Percentiles rank a stretch among this genome's conserved stretches.
Conservation (phyloP, 2,329 filamentous ascomycete genomes). For the Aspergillus texensis region DNA sequence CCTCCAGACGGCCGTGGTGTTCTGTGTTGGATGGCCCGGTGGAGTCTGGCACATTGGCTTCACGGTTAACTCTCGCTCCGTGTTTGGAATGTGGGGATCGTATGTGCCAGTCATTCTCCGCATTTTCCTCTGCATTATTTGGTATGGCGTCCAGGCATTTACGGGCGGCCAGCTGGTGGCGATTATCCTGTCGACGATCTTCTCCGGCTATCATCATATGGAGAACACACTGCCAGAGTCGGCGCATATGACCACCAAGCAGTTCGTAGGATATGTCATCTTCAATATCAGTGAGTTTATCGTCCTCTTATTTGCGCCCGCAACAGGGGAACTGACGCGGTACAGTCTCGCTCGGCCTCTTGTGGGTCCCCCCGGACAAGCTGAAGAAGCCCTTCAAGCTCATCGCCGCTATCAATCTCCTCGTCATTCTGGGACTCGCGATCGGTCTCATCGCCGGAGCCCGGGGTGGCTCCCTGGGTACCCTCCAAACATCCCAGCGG, state of each 20-base stretch:
- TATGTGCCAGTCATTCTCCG: slow-evolving; percentile 14
- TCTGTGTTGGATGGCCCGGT: slow-evolving; percentile 10
- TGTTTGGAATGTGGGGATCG: slow-evolving; percentile 14
- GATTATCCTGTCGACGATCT: slow-evolving; percentile 6
- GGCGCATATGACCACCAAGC: background rate
- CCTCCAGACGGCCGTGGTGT: slow-evolving; percentile 5
- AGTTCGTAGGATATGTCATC: background rate
- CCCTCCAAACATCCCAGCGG: background rate
- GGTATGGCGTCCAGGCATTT: slow-evolving; percentile 16
- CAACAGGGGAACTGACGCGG: background rate
- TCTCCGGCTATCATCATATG: slow-evolving; percentile 13
- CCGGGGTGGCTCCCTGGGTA: background rate
- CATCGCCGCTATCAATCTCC: background rate
- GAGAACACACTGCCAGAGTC: slow-evolving; percentile 9
- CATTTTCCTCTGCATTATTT: slow-evolving; percentile 11
- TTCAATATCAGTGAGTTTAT: background rate
- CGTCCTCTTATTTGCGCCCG: background rate
- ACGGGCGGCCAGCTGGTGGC: slow-evolving; percentile 15
- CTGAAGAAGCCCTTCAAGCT: background rate
- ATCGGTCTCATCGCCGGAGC: background rate
- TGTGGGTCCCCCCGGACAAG: background rate
- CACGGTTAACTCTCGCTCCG: slow-evolving; percentile 7
- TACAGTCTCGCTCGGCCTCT: background rate
- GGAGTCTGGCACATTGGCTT: slow-evolving; percentile 16
- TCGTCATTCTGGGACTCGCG: background rate